Base-by-base conservation (phyloP, 1,284 basidiomycete species). In the Ustilago esculenta region DNA sequence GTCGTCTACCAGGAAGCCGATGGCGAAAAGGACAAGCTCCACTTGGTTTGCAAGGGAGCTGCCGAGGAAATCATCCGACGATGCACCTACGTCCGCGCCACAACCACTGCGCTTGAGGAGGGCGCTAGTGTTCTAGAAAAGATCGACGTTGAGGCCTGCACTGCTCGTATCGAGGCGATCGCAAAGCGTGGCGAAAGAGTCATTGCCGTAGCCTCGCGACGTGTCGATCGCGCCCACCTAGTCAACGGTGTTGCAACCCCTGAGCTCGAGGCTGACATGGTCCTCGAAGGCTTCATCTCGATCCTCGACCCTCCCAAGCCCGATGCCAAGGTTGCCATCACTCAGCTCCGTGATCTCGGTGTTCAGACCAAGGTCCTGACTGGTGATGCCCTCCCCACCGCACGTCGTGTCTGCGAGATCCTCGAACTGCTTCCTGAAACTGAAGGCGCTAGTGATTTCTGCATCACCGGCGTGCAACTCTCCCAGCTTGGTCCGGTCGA, bases 11-110 rank as follows among this genome's bases (percentile, higher is more conserved):
- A 33, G 20, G 43, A 45, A 18, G 30, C 17, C 11, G 20, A 45
- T n/a, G 30, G 43, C 12, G 43, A 45, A 15, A 20, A 33, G 30
- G 43, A 45, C 17, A 45, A 45, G 18, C 43, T 45, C 20, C 43
- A 34, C 20, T 33, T 45, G 11, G 43, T 45, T 1, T 45, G 43
- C 43, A 45, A 45, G 43, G 43, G 43, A 33, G 43, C 43, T 45
- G 43, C 43, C 17, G 29, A 45, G 32, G 43, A 45, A 32, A 30
- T 45, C 30, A 20, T 45, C 34, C 43, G 43, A 15, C 43, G 43
- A 45, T 45, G 43, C 43, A 33, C 43, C 18, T 30, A 45, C 43
- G 29, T 45, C 18, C 43, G 43, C 10, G 17, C n/a, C 32, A 11
- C 42, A n/a, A 10, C 37, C 15, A 23, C 37, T 10, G 12, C n/a